Conservation (phyloP, 2,329 filamentous ascomycete genomes). For the Phaeosphaeriaceae sp. region DNA sequence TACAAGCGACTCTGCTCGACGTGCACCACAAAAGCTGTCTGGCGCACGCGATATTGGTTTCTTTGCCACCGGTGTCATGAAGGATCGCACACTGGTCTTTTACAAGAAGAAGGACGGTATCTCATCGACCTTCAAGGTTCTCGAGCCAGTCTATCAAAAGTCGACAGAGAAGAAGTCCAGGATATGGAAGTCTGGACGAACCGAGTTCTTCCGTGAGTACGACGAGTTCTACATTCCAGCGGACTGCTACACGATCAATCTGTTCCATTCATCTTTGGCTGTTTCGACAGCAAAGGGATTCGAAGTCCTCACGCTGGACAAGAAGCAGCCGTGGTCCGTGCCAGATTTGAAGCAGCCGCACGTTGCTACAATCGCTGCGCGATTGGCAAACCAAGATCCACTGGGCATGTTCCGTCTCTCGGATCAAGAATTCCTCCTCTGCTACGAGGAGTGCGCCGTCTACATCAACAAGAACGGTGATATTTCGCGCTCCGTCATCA, state of each 20-base stretch:
- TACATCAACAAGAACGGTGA: slow-evolving; percentile 99
- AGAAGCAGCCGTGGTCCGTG: slow-evolving; percentile 94
- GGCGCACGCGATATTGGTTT: slow-evolving; percentile 92
- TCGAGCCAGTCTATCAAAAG: slow-evolving; percentile 95
- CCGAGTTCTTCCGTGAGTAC: slow-evolving; percentile 96
- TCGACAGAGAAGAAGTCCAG: slow-evolving; percentile 83
- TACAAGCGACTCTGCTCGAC: slow-evolving; percentile 75
- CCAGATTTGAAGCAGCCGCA: slow-evolving; percentile 82
- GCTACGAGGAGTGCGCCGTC: slow-evolving; percentile 94
- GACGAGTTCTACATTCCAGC: slow-evolving; percentile 98
- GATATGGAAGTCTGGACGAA: slow-evolving; percentile 74
- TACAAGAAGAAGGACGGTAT: slow-evolving; percentile 96
- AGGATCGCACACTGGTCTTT: slow-evolving; percentile 91
- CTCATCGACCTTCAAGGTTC: slow-evolving; percentile 93
- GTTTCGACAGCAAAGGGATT: slow-evolving; percentile 92
- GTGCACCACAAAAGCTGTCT: slow-evolving; percentile 89
- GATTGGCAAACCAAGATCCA: slow-evolving; percentile 83
- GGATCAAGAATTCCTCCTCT: slow-evolving; percentile 80
- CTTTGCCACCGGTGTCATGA: slow-evolving; percentile 96
- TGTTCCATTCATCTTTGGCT: slow-evolving; percentile 93
- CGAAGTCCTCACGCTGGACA: slow-evolving; percentile 95
- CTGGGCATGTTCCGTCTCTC: slow-evolving; percentile 96
- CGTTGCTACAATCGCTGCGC: slow-evolving; percentile 83
- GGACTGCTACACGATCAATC: slow-evolving; percentile 92
- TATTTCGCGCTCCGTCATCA: slow-evolving; percentile 89